Conservation (phyloP, 129 eudicot genomes). For the Kitagawia praeruptora region DNA sequence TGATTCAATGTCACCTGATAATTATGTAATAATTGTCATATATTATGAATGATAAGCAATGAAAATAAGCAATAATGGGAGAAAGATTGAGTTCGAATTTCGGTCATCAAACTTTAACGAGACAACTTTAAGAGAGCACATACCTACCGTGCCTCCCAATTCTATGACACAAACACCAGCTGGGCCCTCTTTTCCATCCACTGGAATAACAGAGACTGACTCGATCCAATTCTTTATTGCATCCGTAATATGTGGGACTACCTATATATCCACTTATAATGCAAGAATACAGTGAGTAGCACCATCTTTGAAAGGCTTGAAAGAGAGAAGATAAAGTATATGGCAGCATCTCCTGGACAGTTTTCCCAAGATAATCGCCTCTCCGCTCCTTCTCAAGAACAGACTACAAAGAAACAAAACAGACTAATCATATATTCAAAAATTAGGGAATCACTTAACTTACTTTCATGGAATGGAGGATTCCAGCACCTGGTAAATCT, state of each 20-base stretch:
- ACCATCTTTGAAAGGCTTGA: slow-evolving; percentile 6
- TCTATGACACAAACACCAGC: slow-evolving; percentile 98
- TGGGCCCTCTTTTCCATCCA: slow-evolving; percentile 87
- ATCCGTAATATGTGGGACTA: slow-evolving; percentile 93
- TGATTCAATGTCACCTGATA: slow-evolving; percentile 93
- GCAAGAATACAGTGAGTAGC: slow-evolving; percentile 20
- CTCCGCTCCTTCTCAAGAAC: slow-evolving; percentile 84
- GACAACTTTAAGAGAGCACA: not conserved
- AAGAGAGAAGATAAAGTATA: not conserved
- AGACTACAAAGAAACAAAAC: slow-evolving; percentile 36
- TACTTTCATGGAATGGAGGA: not conserved
- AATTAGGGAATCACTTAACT: not conserved
- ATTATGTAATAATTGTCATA: slow-evolving; percentile 13
- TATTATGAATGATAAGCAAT: not conserved
- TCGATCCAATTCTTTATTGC: slow-evolving; percentile 91
- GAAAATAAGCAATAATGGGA: not conserved
- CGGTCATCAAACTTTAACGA: not conserved
- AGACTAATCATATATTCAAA: slow-evolving; percentile 7
- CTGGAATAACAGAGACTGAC: slow-evolving; percentile 74
- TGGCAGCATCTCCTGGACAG: slow-evolving; percentile 62
- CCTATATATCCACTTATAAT: slow-evolving; percentile 42
- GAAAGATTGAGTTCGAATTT: not conserved
- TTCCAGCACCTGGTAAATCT: slow-evolving; percentile 81
- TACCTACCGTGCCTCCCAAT: slow-evolving; percentile 98
- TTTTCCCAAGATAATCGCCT: slow-evolving; percentile 95